Conservation (phyloP, 2,329 filamentous ascomycete species). For the Botryotinia convoluta region DNA sequence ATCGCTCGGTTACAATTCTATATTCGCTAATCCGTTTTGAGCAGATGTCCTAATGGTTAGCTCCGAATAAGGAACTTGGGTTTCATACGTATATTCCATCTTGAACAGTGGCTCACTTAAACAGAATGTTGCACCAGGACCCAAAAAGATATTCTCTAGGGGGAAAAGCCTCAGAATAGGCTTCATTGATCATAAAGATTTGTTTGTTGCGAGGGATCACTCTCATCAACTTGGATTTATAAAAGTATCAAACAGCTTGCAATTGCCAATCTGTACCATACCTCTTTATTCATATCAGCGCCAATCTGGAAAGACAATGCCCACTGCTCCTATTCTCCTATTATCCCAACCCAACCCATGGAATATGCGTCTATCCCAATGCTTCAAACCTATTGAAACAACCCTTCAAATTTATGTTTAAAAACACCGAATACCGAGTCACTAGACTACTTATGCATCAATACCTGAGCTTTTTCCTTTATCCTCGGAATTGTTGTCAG, state of each 20-base stretch:
- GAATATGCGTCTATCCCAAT: conserved; percentile 12
- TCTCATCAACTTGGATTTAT: not conserved
- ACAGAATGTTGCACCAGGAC: not conserved
- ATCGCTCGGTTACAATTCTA: not conserved
- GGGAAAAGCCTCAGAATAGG: not conserved
- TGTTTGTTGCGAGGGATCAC: not conserved
- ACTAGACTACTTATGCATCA: conserved; percentile 21
- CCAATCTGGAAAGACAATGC: not conserved
- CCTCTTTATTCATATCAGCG: not conserved
- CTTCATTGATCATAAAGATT: not conserved
- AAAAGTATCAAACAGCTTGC: not conserved
- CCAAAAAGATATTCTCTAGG: not conserved
- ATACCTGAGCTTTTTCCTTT: conserved; percentile 28
- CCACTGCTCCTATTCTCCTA: not conserved
- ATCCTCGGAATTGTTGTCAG: conserved; percentile 23
- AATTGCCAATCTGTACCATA: not conserved
- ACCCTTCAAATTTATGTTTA: conserved; percentile 2
- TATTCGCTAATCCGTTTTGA: not conserved
- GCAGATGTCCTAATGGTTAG: not conserved
- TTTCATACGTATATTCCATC: not conserved
- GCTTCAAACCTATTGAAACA: not conserved
- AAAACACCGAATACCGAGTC: not conserved
- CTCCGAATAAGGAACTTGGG: not conserved
- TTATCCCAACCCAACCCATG: not conserved
- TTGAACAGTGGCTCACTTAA: not conserved